phyloP scores from a whole-genome alignment of 768 basidiomycete genomes.

The Neoboletus brunneissimus region DNA sequence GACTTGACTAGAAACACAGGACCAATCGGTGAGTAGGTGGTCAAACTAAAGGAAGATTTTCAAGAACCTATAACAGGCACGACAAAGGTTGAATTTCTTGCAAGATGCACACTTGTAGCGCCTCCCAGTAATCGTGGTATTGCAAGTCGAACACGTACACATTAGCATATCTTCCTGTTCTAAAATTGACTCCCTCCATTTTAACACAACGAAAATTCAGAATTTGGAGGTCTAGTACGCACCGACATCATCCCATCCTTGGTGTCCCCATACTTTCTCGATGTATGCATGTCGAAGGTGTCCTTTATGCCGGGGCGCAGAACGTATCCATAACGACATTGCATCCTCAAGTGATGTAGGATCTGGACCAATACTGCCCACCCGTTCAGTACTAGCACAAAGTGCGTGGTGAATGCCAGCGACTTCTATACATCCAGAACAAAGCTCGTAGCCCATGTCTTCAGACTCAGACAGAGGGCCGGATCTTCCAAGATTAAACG shows the following conservation, averaged over 20 bases:
- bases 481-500: slow-evolving; percentile 4
- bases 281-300: slow-evolving; percentile 79
- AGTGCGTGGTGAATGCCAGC: slow-evolving; percentile 79
- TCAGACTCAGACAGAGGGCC: slow-evolving; percentile 3
- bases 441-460: slow-evolving; percentile 74
- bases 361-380: slow-evolving; percentile 25
- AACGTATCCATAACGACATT: slow-evolving; percentile 58
- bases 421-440: slow-evolving; percentile 71
- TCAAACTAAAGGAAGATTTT: slow-evolving; percentile 9
- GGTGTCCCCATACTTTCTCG: slow-evolving; percentile 82
- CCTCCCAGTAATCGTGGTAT: slow-evolving; percentile 52
- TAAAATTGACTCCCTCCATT: slow-evolving; percentile 29
- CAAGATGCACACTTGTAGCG: slow-evolving; percentile 88
- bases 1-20: slow-evolving; percentile 57
- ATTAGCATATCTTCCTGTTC: slow-evolving; percentile 70
- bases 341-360: slow-evolving; percentile 57
- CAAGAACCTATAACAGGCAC: slow-evolving; percentile 72
- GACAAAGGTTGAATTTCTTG: slow-evolving; percentile 74
- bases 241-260: slow-evolving; percentile 91
- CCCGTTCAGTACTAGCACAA: slow-evolving; percentile 43
- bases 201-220: neutral
- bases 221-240: slow-evolving; percentile 28
- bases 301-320: slow-evolving; percentile 70
- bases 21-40: neutral
- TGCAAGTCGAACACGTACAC: slow-evolving; percentile 80